Base-by-base conservation (phyloP, 176 grass and related monocot genomes). In the Oryza australiensis region DNA sequence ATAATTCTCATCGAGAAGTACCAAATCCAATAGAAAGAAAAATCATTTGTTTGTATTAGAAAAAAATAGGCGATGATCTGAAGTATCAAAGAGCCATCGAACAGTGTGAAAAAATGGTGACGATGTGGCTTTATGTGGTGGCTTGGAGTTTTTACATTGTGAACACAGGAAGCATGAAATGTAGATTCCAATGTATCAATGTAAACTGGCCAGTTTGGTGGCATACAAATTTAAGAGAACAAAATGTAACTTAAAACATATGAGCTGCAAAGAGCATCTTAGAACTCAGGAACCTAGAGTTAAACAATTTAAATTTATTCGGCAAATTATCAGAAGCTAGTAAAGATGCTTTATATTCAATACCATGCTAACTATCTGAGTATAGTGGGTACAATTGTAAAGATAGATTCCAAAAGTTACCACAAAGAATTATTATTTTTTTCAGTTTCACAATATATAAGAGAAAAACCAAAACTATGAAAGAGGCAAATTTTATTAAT, bases 261-360 rank as follows among this genome's bases (percentile, higher is more conserved):
- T 32, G 68, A 81, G n/a, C 55, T 60, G 34, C n/a, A 81, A 3
- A 48, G 57, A 18, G 10, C 26, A 77, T 70, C n/a, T 77, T 40
- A 2, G 24, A 7, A 76, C 29, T 84, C 6, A 20, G 33, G 43
- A 16, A 68, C 16, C 16, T 23, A 23, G 46, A 64, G 12, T 20
- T 60, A 33, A 42, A 32, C 28, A 62, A 62, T 69, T 67, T 29
- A 68, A 23, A 4, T 6, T 7, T 64, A 48, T 40, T 62, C 8
- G 26, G 27, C 51, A 78, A 59, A 46, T 7, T 13, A n/a, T 46
- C 29, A 62, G 12, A 34, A 35, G 9, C 6, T 78, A 65, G 20
- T 68, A 64, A 24, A 45, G 5, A 72, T 46, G n/a, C 38, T 72
- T 73, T 45, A 18, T 51, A 51, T 51, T 51, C 16, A 51, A 51